Base-by-base conservation (phyloP, 2,329 filamentous ascomycete species). In the Elsinoe necatrix region DNA sequence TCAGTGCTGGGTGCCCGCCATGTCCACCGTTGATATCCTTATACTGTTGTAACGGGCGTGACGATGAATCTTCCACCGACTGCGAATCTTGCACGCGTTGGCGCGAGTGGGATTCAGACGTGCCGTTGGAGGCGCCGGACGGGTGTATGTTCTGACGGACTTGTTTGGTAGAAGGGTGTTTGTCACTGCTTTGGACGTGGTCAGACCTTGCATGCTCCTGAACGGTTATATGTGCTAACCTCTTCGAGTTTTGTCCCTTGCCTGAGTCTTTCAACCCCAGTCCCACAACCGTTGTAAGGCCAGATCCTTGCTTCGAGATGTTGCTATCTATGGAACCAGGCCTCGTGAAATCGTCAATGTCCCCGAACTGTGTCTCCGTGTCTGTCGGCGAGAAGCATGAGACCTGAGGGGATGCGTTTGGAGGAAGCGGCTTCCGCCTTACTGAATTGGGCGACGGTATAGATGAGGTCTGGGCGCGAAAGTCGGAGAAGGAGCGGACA, bases 391-490 rank as follows among this genome's bases (percentile, higher is more conserved):
- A 70, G 63, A 73, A 74, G 48, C 70, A 73, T 55, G 67, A 67
- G 57, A 75, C 69, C 56, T 77, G 67, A 61, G 77, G 73, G 54
- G 77, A 75, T 60, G 72, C 71, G 69, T 73, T 74, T 59, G 72
- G 68, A 60, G 79, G 79, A 60, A 82, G 68, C 63, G 79, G 78
- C 67, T 81, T 81, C 62, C 78, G 73, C 63, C 74, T 74, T 58
- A 80, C 71, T 56, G 73, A 71, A 60, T 74, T 72, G 39, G 72
- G 66, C 58, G 68, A 65, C 58, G 72, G 68, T 59, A 73, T 71
- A 62, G 71, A 69, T 41, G 70, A 69, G 39, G 71, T 65, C 61
- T 72, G 70, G 31, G 71, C 69, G 54, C 70, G 71, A 64, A 75
- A 75, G 59, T 70, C 66, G 57, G 72, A 69, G 64, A 75, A 75